Conservation (phyloP, 1,139 yeast genomes). For the Barnettozyma hawaiiensis region DNA sequence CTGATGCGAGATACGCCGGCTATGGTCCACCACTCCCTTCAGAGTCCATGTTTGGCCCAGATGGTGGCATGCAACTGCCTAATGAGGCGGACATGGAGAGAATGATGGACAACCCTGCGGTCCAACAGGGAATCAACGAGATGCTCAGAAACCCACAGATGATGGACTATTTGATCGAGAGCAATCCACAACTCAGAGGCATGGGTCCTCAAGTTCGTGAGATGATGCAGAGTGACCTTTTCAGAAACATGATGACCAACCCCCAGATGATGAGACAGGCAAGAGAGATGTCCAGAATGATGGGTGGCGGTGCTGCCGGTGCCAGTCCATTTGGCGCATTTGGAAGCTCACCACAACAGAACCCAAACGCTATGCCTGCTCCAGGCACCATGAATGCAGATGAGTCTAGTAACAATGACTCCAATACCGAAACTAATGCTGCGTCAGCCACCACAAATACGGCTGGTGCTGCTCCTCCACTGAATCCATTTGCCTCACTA, state of each 20-base stretch:
- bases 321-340: conserved; percentile 15
- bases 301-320: conserved; percentile 43
- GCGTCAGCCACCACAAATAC: conserved; percentile 20
- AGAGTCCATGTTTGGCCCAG: conserved; percentile 89
- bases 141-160: conserved; percentile 74
- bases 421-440: conserved; percentile 29
- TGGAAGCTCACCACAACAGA: conserved; percentile 8
- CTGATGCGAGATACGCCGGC: conserved; percentile 96
- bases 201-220: conserved; percentile 90
- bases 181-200: conserved; percentile 75
- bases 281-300: conserved; percentile 64
- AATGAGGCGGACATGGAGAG: conserved; percentile 66
- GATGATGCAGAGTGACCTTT: conserved; percentile 76
- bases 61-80: conserved; percentile 82
- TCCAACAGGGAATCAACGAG: conserved; percentile 76
- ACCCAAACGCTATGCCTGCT: conserved; percentile 30
- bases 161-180: conserved; percentile 78
- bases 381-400: conserved; percentile 27
- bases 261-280: conserved; percentile 82
- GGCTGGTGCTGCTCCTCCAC: conserved; percentile 29
- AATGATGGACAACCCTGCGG: conserved; percentile 76
- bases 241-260: conserved; percentile 79
- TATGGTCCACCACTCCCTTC: conserved; percentile 73
- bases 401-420: conserved; percentile 23
- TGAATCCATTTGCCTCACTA: conserved; percentile 36